phyloP scores from a whole-genome alignment of 179 eudicot species.

The Silene vulgaris region DNA sequence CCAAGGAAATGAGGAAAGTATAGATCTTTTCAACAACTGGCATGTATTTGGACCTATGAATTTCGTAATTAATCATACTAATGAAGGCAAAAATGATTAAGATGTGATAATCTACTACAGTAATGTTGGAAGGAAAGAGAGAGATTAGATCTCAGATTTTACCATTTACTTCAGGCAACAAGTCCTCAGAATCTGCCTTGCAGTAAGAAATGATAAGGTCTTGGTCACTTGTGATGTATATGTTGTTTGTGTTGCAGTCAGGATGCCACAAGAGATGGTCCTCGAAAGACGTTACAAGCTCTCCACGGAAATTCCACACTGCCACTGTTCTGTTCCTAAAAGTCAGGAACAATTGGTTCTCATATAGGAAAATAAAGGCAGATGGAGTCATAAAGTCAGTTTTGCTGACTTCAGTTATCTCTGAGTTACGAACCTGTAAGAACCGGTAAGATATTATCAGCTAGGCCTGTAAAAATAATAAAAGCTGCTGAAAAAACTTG shows the following conservation, averaged over 20 bases:
- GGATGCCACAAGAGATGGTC: constrained; percentile 99
- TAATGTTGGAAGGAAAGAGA: too few species aligned
- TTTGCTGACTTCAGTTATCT: constrained; percentile 82
- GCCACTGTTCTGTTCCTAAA: constrained; percentile 84
- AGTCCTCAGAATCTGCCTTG: constrained; percentile 71
- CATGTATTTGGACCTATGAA: background rate
- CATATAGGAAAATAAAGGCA: constrained; percentile 89
- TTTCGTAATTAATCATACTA: background rate
- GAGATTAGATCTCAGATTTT: background rate
- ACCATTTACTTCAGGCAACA: constrained; percentile 64
- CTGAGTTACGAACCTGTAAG: constrained; percentile 69
- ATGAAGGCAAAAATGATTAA: background rate
- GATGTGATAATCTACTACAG: background rate
- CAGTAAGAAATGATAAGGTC: constrained; percentile 94
- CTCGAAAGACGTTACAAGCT: constrained; percentile 95
- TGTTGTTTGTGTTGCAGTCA: constrained; percentile 96
- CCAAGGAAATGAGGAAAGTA: background rate
- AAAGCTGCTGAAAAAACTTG: background rate
- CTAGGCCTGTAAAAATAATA: background rate
- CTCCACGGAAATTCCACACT: constrained; percentile 97
- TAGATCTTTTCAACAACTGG: background rate
- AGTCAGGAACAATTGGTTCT: constrained; percentile 84
- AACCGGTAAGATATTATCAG: constrained; percentile 8
- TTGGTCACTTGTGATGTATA: constrained; percentile 90
- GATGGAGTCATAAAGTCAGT: constrained; percentile 96